Base-by-base conservation (phyloP, 2,329 filamentous ascomycete genomes). In the Trichoderma koningii region DNA sequence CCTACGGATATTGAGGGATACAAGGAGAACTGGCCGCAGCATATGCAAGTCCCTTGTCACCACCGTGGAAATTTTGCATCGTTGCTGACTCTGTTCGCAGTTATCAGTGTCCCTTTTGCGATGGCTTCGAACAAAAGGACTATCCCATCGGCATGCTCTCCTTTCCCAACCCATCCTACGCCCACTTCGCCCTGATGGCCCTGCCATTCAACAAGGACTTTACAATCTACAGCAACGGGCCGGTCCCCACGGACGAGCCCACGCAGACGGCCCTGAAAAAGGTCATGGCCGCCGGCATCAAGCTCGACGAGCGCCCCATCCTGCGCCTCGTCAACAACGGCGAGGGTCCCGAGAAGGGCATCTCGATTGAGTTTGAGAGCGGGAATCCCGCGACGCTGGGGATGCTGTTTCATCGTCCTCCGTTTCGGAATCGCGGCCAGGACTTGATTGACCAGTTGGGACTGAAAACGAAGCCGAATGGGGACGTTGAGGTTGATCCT, bases 81-180 rank as follows among this genome's bases (percentile, higher is more conserved):
- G 10, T 30, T 7, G 3, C 28, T 59, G 30, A 59, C 14, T 19
- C 15, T 21, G n/a, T 23, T 5, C 5, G 14, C 28, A 66, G 65
- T 23, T 87, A 84, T 68, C 84, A 87, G 69, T 88, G 85, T 68
- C 78, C 87, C 1, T 86, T 83, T 69, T 88, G 85, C 72, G 80
- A 87, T 67, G 85, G 85, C 5, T 87, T 79, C 70, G 85, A 88
- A 67, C 82, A 87, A 57, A 83, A 82, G 2, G 71, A 73, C 3
- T 69, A 74, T 0, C 80, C 80, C 0, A 78, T 78, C 0, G 83
- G 82, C 0, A 70, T 86, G 4, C 76, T 87, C 3, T 81, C 79
- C 1, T 74, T 64, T 76, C 12, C 79, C 76, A 1, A 68, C 75
- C 51, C 53, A 77, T 15, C 73, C 72, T 5, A 70, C 69, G 7